Percentiles rank a stretch among this genome's conserved stretches.
These are phyloP conservation scores for Phialocephala sp. DNA, from an alignment of 2,329 filamentous ascomycete genomes.

Conservation along the genomic window DNA sequence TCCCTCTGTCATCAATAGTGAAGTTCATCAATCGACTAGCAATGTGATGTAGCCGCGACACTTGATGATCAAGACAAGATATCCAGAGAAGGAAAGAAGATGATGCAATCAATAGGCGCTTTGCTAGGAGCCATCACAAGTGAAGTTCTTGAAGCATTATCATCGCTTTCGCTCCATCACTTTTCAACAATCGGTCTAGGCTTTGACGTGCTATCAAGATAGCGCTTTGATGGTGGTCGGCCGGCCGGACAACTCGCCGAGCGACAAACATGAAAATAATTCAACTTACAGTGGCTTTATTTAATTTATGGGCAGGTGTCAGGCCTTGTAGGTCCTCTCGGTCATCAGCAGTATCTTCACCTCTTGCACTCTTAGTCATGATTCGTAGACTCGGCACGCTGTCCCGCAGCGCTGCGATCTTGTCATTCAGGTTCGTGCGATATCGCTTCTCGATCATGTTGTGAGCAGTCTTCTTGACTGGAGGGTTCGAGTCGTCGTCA, in stretches of 20 bases:
- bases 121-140: background rate
- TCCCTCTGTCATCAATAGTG: no score
- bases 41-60: no score
- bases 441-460: slow-evolving; percentile 99
- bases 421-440: slow-evolving; percentile 94
- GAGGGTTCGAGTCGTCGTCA: slow-evolving; percentile 61
- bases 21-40: no score
- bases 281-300: slow-evolving; percentile 82
- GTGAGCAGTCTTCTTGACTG: slow-evolving; percentile 88
- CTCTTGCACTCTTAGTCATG: slow-evolving; percentile 74
- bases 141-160: background rate
- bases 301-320: slow-evolving; percentile 89
- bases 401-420: slow-evolving; percentile 89
- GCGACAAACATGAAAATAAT: background rate
- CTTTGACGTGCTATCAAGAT: background rate
- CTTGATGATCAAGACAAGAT: no score
- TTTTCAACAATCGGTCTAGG: background rate
- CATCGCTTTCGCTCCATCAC: background rate
- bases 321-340: slow-evolving; percentile 82
- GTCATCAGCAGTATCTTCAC: slow-evolving; percentile 73
- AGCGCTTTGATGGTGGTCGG: background rate
- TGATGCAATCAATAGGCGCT: no score
- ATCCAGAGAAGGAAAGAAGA: no score
- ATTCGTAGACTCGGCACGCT: slow-evolving; percentile 90
- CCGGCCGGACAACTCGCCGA: background rate